Evolutionary conservation across 1,139 yeast genomes (phyloP).

Genomic region (Wickerhamomyces sp.): DNA sequence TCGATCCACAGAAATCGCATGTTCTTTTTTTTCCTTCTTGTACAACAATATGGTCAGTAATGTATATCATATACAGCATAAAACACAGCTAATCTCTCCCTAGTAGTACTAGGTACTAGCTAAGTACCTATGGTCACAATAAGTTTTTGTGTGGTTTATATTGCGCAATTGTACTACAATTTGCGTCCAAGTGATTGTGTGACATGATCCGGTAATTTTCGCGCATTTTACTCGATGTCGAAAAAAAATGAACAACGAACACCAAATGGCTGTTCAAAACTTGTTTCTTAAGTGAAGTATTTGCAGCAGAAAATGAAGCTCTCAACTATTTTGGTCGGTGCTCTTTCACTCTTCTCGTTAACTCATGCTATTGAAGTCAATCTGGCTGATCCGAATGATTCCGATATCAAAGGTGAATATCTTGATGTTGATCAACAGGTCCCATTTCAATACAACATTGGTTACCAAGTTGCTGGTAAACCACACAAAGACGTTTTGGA

Average conservation of each 20-base stretch:
- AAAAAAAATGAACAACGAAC: not conserved
- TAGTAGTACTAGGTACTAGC: not conserved
- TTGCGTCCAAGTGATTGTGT: not conserved
- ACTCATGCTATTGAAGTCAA: slow-evolving; percentile 13
- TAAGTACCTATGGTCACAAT: not conserved
- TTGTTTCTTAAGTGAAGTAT: not conserved
- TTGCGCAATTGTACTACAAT: not conserved
- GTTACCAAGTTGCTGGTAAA: slow-evolving; percentile 38
- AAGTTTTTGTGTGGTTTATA: not conserved
- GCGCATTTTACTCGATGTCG: not conserved
- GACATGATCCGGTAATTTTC: slow-evolving; percentile 1
- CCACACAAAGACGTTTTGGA: slow-evolving; percentile 38
- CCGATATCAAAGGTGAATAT: slow-evolving; percentile 16
- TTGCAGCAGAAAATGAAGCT: not conserved
- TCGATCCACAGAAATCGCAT: slow-evolving; percentile 80
- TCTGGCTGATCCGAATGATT: slow-evolving; percentile 13
- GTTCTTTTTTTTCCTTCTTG: slow-evolving; percentile 9
- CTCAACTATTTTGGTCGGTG: not conserved
- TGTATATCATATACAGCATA: not conserved
- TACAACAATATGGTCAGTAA: not conserved
- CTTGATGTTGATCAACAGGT: slow-evolving; percentile 15
- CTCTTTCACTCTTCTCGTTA: slow-evolving; percentile 7
- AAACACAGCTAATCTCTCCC: not conserved
- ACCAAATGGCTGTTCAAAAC: too few relatives aligned
- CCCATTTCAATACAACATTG: slow-evolving; percentile 34